Evolutionary conservation across 2,329 filamentous ascomycete genomes (phyloP), one percentile per base, ranked within the genome.

Genomic region (Phialemonium atrogriseum): DNA sequence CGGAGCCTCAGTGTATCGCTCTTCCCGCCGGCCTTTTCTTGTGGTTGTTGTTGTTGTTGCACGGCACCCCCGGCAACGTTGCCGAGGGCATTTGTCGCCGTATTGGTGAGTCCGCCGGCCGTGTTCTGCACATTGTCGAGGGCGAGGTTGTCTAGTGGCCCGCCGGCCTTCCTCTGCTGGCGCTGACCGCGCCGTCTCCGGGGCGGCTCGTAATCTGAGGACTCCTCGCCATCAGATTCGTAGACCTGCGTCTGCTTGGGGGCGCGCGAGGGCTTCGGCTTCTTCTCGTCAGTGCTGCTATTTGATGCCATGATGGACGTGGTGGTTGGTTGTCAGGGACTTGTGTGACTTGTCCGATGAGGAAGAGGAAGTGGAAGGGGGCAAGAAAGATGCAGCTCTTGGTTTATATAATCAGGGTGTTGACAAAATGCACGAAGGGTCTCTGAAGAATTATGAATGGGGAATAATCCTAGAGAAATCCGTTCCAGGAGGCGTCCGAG

Each of bases 1-100:
- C 78, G 72, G 46, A 91, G 57, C 52, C 80, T 80, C 51, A 88
- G 60, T 23, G 82, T 80, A 47, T 86, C 79, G 37, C 72, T 66
- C 48, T 68, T 64, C 48, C 67, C 64, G 46, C 56, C 50, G 24
- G 51, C 52, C 20, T 47, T 54, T 39, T 54, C 41, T 18, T 45
- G 39, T 37, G 55, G 45, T 37, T 59, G 48, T 37, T 59, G 50
- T 37, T 55, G 45, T 37, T 59, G 48, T 37, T 59, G 50, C 33
- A 62, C 46, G 22, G 56, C 56, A 29, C 50, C 45, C 37, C 54
- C 53, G 11, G 59, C 55, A 10, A 66, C 48, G 40, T 50, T 48
- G 34, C 63, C 63, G 15, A 67, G 53, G 5, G 57, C 52, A 42
- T 58, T 56, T 14, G 59, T 57, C 21, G 59, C 60, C 28, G 57